Percentiles rank a stretch among this genome's conserved stretches.
phyloP scores from a whole-genome alignment of 768 basidiomycete genomes.

The Auricularia heimuer region DNA sequence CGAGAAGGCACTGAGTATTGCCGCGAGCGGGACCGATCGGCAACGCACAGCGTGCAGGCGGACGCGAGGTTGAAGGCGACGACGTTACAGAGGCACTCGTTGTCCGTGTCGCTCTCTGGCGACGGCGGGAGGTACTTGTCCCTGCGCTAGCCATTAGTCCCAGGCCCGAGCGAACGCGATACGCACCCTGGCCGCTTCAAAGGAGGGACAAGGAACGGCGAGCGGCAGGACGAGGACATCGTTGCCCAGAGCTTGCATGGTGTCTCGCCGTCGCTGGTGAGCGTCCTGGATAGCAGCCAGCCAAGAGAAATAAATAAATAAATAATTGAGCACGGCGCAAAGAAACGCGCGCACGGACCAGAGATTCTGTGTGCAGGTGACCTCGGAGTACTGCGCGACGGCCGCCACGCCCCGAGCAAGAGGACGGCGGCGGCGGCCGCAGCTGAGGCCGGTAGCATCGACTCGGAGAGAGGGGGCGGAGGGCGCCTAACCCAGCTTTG shows the following conservation, averaged over 20 bases:
- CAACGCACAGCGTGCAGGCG: neutral
- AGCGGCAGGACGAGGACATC: neutral
- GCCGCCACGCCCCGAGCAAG: neutral
- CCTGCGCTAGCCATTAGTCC: neutral
- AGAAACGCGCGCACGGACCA: neutral
- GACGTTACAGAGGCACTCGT: neutral
- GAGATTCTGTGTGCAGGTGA: neutral
- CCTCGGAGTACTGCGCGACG: neutral
- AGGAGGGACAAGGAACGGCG: neutral
- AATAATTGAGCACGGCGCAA: neutral
- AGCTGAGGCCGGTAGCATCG: neutral
- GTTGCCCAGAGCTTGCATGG: neutral
- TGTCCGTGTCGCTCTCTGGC: neutral
- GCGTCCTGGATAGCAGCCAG: neutral
- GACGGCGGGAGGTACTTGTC: neutral
- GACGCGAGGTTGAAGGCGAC: slow-evolving; percentile 3
- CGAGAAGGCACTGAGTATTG: neutral
- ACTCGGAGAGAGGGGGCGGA: neutral
- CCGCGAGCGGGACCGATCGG: neutral
- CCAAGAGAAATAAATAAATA: neutral
- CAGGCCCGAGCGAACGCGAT: neutral
- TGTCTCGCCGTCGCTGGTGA: neutral
- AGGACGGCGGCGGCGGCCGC: neutral
- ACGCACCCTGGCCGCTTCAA: neutral
- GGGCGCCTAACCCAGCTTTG: neutral